Conservation (phyloP, 768 basidiomycete genomes). For the Mycena metata region DNA sequence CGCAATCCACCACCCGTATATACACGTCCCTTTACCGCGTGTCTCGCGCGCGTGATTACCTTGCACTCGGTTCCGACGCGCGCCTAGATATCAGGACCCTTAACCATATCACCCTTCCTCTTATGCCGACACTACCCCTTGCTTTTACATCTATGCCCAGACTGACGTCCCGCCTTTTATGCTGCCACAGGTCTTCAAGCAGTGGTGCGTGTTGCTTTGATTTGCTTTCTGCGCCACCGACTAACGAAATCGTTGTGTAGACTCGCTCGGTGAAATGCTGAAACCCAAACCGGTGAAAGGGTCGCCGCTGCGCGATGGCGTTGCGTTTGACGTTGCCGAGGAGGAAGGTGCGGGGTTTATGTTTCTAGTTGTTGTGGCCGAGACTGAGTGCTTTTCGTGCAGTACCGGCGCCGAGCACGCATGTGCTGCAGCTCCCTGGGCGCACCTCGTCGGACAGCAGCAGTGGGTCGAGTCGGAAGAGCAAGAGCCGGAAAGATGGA, state of each 20-base stretch:
- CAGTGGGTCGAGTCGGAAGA: conserved; percentile 13
- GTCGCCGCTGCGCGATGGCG: conserved; percentile 32
- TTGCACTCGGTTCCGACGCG: conserved; percentile 6
- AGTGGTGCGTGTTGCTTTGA: conserved; percentile 17
- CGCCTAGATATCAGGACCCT: conserved; percentile 21
- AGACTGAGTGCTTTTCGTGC: conserved; percentile 7
- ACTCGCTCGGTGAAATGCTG: neutral
- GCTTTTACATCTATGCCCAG: no score
- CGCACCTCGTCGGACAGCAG: conserved; percentile 29
- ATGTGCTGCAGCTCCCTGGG: conserved; percentile 26
- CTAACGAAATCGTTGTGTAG: neutral
- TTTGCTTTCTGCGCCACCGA: neutral
- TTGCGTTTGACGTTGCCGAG: conserved; percentile 19
- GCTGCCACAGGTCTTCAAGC: conserved; percentile 29
- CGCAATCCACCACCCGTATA: neutral
- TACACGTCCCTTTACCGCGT: neutral
- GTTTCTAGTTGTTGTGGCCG: neutral
- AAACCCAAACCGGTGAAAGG: neutral
- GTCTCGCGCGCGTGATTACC: conserved; percentile 17
- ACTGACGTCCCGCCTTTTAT: conserved; percentile 16
- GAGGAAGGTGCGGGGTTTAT: neutral
- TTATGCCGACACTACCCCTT: no score
- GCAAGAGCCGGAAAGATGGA: conserved; percentile 3
- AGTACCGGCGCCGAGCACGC: neutral
- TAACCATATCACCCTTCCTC: no score